Evolutionary conservation across 768 basidiomycete genomes (phyloP).

Genomic region (Lactarius vividus): DNA sequence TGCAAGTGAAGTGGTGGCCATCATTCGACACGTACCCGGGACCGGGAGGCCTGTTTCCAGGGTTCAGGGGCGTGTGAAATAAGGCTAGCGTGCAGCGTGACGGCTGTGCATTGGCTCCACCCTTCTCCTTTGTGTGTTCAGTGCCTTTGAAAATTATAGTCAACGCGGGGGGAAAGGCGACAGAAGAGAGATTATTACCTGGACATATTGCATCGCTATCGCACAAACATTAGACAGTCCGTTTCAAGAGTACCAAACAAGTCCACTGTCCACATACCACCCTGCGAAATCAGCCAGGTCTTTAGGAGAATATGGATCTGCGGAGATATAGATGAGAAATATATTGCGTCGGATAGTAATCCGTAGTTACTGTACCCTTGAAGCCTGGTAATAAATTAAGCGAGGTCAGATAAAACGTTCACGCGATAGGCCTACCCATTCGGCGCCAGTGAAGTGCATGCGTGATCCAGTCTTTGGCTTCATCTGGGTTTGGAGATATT

Average conservation of each 20-base stretch:
- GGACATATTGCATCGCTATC: conserved; percentile 49
- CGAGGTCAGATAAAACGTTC: not conserved
- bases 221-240: not conserved
- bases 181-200: conserved; percentile 34
- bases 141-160: conserved; percentile 34
- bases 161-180: not conserved
- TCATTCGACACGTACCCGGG: conserved; percentile 53
- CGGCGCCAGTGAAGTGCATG: conserved; percentile 49
- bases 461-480: conserved; percentile 51
- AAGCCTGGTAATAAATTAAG: conserved; percentile 41
- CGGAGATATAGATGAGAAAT: not conserved
- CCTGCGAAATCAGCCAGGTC: conserved; percentile 47
- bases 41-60: conserved; percentile 31
- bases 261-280: conserved; percentile 32
- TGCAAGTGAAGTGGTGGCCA: conserved; percentile 53
- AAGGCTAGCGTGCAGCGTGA: conserved; percentile 53
- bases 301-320: conserved; percentile 57
- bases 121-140: conserved; percentile 42
- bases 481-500: conserved; percentile 45
- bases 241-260: conserved; percentile 39
- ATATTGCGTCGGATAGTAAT: not conserved
- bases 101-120: conserved; percentile 40
- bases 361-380: conserved; percentile 39
- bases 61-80: conserved; percentile 44
- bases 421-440: conserved; percentile 42